Evolutionary conservation across 495 filamentous ascomycete species (phyloP), one percentile per base, ranked within the genome.

Genomic region (Annulohypoxylon moriforme): DNA sequence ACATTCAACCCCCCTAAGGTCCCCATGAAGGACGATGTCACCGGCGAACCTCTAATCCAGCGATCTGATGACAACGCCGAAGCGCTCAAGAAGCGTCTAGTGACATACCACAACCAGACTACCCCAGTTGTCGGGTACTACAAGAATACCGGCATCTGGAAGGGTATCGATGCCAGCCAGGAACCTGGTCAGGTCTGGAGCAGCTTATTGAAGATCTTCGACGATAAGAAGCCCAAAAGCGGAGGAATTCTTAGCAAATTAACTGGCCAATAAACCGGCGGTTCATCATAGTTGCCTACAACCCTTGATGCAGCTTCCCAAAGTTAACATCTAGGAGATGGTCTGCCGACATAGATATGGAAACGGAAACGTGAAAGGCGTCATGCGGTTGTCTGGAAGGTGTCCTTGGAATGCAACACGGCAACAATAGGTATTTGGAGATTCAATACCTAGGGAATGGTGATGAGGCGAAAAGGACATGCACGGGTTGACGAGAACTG

Each of bases 1-100:
- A 90, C 93, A 77, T 99, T 99, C 90, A 98, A 97, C 89, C 96
- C 96, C n/a, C 96, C 96, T 71, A 96, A 97, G 87, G 82, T 88
- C 67, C 62, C 86, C 65, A 98, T 98, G 96, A 97, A 88, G 80
- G 96, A 99, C 83, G 96, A 99, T 77, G 78, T 98, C 64, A 98
- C 96, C 14, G 96, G 96, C 77, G 96, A 99, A 85, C 96, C 95
- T 31, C 83, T 99, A 71, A 93, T 98, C 78, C 96, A 98, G 85
- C 91, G 96, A 70, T 92, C 90, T 61, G 96, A 99, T 78, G 96
- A 99, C 85, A 99, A 99, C 76, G 94, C 92, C 73, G 95, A 95
- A n/a, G 93, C 95, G 40, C 86, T 99, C 56, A 94, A 92, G 87
- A 99, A 98, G 90, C 91, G 96, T 66, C 86, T 99, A 50, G 86